Base-by-base conservation (phyloP, 306 rosid genomes). In the Castanea crenata region DNA sequence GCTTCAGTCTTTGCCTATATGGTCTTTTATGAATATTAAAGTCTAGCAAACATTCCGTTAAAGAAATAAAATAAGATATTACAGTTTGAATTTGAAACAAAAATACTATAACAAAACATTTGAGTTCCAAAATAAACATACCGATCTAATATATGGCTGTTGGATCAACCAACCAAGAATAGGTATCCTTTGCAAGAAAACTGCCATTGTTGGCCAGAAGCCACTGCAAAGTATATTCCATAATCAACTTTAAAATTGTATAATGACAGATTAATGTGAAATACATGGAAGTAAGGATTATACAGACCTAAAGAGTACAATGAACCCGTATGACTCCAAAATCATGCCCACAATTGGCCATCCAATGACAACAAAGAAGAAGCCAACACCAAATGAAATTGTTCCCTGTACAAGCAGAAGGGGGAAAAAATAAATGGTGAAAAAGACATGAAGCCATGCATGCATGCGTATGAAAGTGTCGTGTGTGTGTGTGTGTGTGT, bases 281-380 rank as follows among this genome's bases (percentile, higher is more conserved):
- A 78, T 27, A 25, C 46, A 72, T 31, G 11, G 65, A 68, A 25
- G 51, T 44, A 59, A 61, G 75, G 51, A 49, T 80, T 75, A 51
- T 74, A 63, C 49, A 77, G 76, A 96, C 99, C 99, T 91, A 93
- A 96, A 96, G 74, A 96, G 90, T 46, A 93, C 88, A 19, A 96
- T 79, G 85, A 96, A 96, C 21, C 98, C 99, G 52, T 96, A 96
- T 70, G 92, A 82, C 90, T 96, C 98, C 89, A 96, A 62, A 57
- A 96, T 87, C 99, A 93, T 96, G 85, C 99, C 98, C 61, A 90
- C 10, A 71, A 96, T 91, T 74, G 99, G 99, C 99, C 99, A 96
- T 72, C 99, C 99, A 27, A 93, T 55, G 83, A 96, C 62, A 73
- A 96, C 97, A 77, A 89, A 85, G 70, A 96, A 79, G 94, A 96